Evolutionary conservation across 2,329 filamentous ascomycete genomes (phyloP), one percentile per base, ranked within the genome.

Genomic region (Paecilomyces niveus): DNA sequence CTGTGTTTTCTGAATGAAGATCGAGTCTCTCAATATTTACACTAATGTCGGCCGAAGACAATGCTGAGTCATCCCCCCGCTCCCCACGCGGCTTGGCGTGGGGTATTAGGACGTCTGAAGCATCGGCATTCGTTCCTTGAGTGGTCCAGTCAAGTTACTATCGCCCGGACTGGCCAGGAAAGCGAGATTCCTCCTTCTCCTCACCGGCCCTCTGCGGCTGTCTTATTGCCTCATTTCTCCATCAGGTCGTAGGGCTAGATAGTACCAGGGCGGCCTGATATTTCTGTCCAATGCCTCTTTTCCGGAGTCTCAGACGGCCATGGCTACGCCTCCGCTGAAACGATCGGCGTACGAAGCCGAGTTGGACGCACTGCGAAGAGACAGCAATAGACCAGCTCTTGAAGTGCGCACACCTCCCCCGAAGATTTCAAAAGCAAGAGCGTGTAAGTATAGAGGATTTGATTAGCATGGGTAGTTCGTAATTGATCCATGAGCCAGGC

Each of bases 401-500:
- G 66, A 70, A 26, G 62, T 60, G 50, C 63, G 64, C 53, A 59
- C 63, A 24, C 59, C 63, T 18, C 56, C 64, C 26, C 74, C 72
- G 10, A 74, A 65, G 60, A 73, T 76, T 33, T 76, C 74, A 56
- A 76, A 76, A 66, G 73, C 74, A 54, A 73, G 73, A 54, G 74
- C 74, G 13, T 76, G 74, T 76, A 61, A 68, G 74, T 71, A 22
- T 53, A 13, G 54, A 60, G 59, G 59, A 53, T 59, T 3, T 45
- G n/a, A 3, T 9, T 18, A n/a, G 39, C 39, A n/a, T 4, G 39
- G n/a, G 21, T 45, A 45, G 10, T 33, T n/a, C 15, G 18, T 18
- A 33, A 18, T 29, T 15, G 18, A 39, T 22, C 31, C 59, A n/a
- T 45, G n/a, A 45, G 39, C 39, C 55, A 78, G 76, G 76, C 57